phyloP scores from a whole-genome alignment of 169 alveolate genomes.

The Cryptosporidium felis region DNA sequence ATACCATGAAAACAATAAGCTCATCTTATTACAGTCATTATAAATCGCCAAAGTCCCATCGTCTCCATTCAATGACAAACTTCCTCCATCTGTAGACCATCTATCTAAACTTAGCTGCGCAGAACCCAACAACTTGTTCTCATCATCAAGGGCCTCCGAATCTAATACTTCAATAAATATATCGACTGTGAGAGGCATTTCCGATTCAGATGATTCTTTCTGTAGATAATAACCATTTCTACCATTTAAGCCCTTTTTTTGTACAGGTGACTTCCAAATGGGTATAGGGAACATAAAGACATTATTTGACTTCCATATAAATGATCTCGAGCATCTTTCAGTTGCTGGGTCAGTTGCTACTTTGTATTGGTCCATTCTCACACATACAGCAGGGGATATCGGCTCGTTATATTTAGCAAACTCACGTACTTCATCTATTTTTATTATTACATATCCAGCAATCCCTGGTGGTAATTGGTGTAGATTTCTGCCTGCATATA shows the following conservation, averaged over 20 bases:
- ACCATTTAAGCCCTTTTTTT: constrained; percentile 14
- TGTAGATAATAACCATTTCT: background rate
- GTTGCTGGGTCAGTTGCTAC: constrained; percentile 72
- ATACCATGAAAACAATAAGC: constrained; percentile 67
- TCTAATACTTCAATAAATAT: constrained; percentile 63
- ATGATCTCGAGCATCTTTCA: constrained; percentile 69
- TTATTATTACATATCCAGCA: constrained; percentile 68
- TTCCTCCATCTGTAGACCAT: constrained; percentile 64
- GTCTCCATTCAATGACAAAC: constrained; percentile 49
- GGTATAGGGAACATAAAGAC: constrained; percentile 71
- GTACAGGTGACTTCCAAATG: constrained; percentile 60
- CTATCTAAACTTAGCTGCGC: constrained; percentile 69
- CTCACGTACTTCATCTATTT: constrained; percentile 69
- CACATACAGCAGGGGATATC: constrained; percentile 68
- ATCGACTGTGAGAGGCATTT: constrained; percentile 50
- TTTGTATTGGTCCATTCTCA: constrained; percentile 66
- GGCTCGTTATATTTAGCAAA: constrained; percentile 68
- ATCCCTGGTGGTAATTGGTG: constrained; percentile 71
- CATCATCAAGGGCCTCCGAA: constrained; percentile 68
- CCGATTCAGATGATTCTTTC: constrained; percentile 15
- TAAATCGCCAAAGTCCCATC: constrained; percentile 64
- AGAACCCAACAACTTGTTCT: constrained; percentile 48
- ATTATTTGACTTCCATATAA: constrained; percentile 67
- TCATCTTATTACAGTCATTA: constrained; percentile 67
- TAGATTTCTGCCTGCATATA: constrained; percentile 64